Evolutionary conservation across 495 filamentous ascomycete genomes (phyloP).

Genomic region (Talaromyces adpressus): DNA sequence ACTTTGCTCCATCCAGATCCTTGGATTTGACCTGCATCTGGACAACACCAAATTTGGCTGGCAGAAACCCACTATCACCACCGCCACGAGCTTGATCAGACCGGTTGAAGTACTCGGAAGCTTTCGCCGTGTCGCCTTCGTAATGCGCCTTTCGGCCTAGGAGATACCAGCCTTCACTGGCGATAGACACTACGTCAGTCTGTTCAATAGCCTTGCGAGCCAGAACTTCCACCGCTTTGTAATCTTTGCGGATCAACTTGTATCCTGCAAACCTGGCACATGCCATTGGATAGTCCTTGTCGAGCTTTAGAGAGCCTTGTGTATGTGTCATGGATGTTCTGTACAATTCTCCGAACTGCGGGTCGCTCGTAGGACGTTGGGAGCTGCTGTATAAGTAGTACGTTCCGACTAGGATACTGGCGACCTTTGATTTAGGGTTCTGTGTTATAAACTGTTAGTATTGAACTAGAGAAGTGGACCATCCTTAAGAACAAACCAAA

Average conservation of each 20-base stretch:
- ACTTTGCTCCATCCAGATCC: slow-evolving; percentile 86
- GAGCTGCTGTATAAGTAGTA: slow-evolving; percentile 81
- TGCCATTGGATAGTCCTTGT: slow-evolving; percentile 85
- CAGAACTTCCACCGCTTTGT: slow-evolving; percentile 71
- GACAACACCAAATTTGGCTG: slow-evolving; percentile 86
- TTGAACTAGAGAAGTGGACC: not conserved
- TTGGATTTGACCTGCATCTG: slow-evolving; percentile 79
- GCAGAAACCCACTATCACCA: slow-evolving; percentile 76
- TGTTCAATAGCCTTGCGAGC: slow-evolving; percentile 90
- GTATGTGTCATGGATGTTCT: slow-evolving; percentile 91
- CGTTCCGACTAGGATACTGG: slow-evolving; percentile 80
- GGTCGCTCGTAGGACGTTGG: slow-evolving; percentile 66
- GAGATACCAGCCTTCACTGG: slow-evolving; percentile 94
- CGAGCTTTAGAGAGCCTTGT: slow-evolving; percentile 89
- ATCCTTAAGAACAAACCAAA: slow-evolving; percentile 37
- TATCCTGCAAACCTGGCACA: slow-evolving; percentile 85
- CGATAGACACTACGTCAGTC: slow-evolving; percentile 91
- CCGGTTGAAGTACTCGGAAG: slow-evolving; percentile 74
- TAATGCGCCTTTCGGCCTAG: slow-evolving; percentile 86
- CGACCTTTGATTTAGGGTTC: slow-evolving; percentile 84
- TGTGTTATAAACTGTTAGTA: slow-evolving; percentile 13
- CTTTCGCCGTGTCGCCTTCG: slow-evolving; percentile 54
- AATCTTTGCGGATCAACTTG: slow-evolving; percentile 71
- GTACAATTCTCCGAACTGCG: slow-evolving; percentile 72
- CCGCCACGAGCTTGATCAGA: slow-evolving; percentile 87